Conservation (phyloP, 1,284 basidiomycete genomes). For the Xerocomus minutiporus region DNA sequence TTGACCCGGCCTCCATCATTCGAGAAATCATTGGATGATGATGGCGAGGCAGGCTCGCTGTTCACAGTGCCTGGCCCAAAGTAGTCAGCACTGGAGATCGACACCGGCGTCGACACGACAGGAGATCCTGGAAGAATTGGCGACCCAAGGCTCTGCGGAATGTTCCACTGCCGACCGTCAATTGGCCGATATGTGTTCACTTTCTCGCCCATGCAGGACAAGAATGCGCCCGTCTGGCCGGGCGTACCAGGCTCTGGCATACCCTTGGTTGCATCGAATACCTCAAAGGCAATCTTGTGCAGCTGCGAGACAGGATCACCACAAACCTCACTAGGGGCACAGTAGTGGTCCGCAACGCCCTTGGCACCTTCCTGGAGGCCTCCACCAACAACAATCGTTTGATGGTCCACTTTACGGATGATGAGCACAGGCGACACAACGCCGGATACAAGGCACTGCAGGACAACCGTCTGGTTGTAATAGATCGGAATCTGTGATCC, state of each 20-base stretch:
- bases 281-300: conserved; percentile 91
- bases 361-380: conserved; percentile 78
- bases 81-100: conserved; percentile 57
- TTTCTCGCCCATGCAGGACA: conserved; percentile 85
- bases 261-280: conserved; percentile 67
- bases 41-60: conserved; percentile 65
- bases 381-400: conserved; percentile 85
- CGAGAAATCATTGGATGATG: conserved; percentile 62
- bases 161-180: conserved; percentile 72
- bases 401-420: conserved; percentile 90
- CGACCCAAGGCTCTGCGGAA: conserved; percentile 40
- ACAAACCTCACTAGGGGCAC: conserved; percentile 78
- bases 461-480: conserved; percentile 93
- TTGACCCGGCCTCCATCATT: conserved; percentile 80
- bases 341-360: conserved; percentile 77
- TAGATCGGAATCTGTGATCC: conserved; percentile 81
- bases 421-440: conserved; percentile 90
- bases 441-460: conserved; percentile 92
- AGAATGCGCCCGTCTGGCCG: conserved; percentile 71
- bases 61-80: conserved; percentile 47
- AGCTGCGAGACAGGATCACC: conserved; percentile 94
- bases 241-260: conserved; percentile 69
- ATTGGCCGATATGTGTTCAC: conserved; percentile 84
- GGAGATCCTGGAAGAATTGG: conserved; percentile 66
- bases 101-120: conserved; percentile 56